Evolutionary conservation across 768 basidiomycete genomes (phyloP).

Genomic region (Chalciporus piperatus): DNA sequence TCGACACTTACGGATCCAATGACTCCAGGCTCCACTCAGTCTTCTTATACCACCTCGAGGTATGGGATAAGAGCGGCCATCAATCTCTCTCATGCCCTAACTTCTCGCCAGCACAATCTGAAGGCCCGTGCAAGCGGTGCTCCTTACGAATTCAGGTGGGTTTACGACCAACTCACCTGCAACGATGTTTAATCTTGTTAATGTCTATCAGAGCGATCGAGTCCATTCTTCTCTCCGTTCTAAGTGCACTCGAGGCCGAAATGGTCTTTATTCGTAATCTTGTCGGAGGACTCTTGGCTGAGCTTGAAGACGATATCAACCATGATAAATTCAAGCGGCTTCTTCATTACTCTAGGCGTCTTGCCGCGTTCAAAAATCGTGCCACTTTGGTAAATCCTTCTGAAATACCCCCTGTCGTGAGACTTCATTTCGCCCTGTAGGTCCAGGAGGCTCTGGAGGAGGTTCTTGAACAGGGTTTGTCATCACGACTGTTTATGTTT

Average conservation of each 20-base stretch:
- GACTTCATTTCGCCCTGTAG: conserved; percentile 37
- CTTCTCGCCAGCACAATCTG: conserved; percentile 66
- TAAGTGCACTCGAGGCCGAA: conserved; percentile 93
- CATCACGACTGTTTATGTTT: neutral
- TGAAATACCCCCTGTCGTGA: neutral
- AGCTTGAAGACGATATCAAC: conserved; percentile 94
- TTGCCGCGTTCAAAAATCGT: conserved; percentile 87
- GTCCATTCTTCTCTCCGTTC: conserved; percentile 85
- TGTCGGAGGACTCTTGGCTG: conserved; percentile 85
- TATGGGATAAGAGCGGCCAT: conserved; percentile 30
- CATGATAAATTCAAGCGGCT: conserved; percentile 91
- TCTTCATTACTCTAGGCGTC: conserved; percentile 86
- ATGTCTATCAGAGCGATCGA: conserved; percentile 74
- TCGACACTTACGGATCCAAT: conserved; percentile 86
- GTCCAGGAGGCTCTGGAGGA: conserved; percentile 91
- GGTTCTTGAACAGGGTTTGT: conserved; percentile 80
- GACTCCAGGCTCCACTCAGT: conserved; percentile 85
- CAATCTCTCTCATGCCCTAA: conserved; percentile 6
- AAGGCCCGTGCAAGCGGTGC: conserved; percentile 64
- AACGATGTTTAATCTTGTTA: conserved; percentile 12
- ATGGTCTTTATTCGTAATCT: conserved; percentile 92
- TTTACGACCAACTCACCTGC: conserved; percentile 16
- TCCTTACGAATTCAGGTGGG: conserved; percentile 87
- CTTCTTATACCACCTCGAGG: conserved; percentile 86
- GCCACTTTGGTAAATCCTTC: conserved; percentile 64